Evolutionary conservation across 1,284 basidiomycete genomes (phyloP), one percentile per base, ranked within the genome.

Genomic region (Xerocomus nothofagi): DNA sequence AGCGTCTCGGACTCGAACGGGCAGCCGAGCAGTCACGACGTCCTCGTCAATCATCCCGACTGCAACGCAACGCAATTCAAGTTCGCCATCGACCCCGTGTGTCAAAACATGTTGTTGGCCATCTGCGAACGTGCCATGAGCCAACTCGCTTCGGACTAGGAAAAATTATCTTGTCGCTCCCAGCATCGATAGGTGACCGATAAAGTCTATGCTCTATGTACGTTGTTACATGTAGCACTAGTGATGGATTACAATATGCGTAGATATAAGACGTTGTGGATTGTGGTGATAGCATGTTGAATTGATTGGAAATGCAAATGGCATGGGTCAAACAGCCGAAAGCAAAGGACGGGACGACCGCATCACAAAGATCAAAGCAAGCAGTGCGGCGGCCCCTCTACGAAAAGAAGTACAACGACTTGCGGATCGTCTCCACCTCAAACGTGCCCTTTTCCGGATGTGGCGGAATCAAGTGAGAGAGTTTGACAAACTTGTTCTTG

Each of bases 381-480:
- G 15, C n/a, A n/a, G n/a, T n/a, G n/a, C n/a, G 24, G 5, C 2
- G 10, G 32, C 2, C 6, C 21, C 12, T 18, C 44, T 76, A 93
- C 41, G 91, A 91, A 77, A 96, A 97, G 81, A 98, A 98, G 71
- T 97, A 98, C 39, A 79, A 76, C 36, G 88, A 91, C 42, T 83
- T 71, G 65, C 87, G 86, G 71, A 98, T 95, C 55, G 79, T 80
- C 63, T 83, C 76, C 53, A 99, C 93, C 60, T 94, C 82, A 68
- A 99, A 98, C 49, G 79, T 75, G 51, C 96, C 97, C 73, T 93
- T 92, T 65, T 83, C 70, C 0, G 96, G 96, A 20, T 95, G 71
- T 0, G 86, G 83, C 0, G 95, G 95, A 14, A 99, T 68, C 55
- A 96, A 61, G 58, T 91, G 88, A 26, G 76, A 72, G 32, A 99